Conservation (phyloP, 768 basidiomycete genomes). For the Boletus subcaerulescens region DNA sequence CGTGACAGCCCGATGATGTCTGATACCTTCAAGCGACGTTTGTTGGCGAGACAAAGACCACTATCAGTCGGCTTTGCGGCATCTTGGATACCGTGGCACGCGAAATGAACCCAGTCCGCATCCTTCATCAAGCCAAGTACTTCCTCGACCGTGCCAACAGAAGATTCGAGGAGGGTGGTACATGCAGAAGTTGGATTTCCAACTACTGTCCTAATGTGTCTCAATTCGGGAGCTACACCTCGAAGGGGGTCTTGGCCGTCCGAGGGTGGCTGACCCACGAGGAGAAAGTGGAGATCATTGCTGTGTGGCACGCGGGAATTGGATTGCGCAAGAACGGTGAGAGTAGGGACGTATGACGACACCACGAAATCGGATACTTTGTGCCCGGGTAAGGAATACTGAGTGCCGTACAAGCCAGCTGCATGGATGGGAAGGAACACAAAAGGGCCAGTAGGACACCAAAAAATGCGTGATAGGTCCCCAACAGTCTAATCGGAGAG, state of each 20-base stretch:
- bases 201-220: constrained; percentile 15
- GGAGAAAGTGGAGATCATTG: too few species aligned
- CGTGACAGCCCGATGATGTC: background rate
- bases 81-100: background rate
- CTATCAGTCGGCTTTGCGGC: background rate
- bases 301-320: too few species aligned
- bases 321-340: too few species aligned
- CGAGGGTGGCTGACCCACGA: too few species aligned
- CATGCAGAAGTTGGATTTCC: background rate
- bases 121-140: constrained; percentile 1
- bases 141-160: constrained; percentile 10
- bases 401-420: too few species aligned
- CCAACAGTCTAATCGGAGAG: too few species aligned
- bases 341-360: too few species aligned
- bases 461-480: too few species aligned
- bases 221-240: constrained; percentile 16
- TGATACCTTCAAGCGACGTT: background rate
- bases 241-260: constrained; percentile 8
- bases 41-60: background rate
- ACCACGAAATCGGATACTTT: too few species aligned
- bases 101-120: background rate
- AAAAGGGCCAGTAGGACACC: too few species aligned
- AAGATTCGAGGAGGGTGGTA: background rate
- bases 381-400: too few species aligned
- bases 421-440: too few species aligned